Evolutionary conservation across 345 rosid genomes (phyloP), one percentile per base, ranked within the genome.

Genomic region (Syzygium jambos): DNA sequence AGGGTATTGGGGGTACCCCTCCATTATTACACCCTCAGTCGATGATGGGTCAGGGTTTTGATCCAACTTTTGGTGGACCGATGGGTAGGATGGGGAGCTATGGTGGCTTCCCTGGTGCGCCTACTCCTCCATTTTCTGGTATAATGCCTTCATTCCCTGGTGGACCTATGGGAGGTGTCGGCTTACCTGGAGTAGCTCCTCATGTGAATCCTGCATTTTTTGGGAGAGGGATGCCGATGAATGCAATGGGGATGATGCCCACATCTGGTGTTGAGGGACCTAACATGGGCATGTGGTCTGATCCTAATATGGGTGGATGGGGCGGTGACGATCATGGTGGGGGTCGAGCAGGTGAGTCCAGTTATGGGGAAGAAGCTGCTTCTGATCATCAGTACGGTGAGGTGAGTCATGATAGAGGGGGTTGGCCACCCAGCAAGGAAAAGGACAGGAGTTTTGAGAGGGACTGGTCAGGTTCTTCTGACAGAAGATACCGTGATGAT

Each of bases 161-260:
- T 73, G 80, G 80, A 19, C 94, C 95, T 51, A 93, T 93, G 61
- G 95, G 95, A 56, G 93, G 93, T 22, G 93, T 95, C 87, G 94
- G 97, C 80, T 90, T 95, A 88, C 95, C 96, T 88, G 98, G 96
- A 49, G 97, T 95, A 83, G 98, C 97, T 89, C 98, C 98, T 57
- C 98, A 96, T 90, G 94, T 96, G 57, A 96, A 96, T 89, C 97
- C 97, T 30, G 96, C 97, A n/a, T 94, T 96, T 85, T 96, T 96
- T 88, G 95, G 94, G 55, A 91, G 94, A 85, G 95, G 96, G 80
- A 94, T 95, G 95, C 95, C 95, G 8, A 93, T 94, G 92, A 92
- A 90, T 90, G 96, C 92, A 86, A 93, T 95, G 95, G 96, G 97
- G 54, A 95, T 96, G 97, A 93, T 95, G 96, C 95, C 93, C 12